phyloP scores from a whole-genome alignment of 257 asterid species.

The Parsonsia alboflavescens region DNA sequence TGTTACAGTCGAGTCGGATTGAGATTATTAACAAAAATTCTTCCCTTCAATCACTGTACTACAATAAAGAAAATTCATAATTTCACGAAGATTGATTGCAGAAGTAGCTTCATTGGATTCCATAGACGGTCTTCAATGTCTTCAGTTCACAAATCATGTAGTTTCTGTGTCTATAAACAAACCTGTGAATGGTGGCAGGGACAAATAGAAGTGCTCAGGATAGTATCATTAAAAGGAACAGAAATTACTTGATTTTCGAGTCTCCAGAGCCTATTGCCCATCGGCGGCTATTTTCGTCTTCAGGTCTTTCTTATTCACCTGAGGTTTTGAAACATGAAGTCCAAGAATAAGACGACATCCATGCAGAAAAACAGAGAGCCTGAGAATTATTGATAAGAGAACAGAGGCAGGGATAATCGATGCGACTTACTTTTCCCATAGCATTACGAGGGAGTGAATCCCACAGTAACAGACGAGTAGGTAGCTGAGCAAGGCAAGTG shows the following conservation, averaged over 20 bases:
- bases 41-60: not conserved
- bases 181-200: not conserved
- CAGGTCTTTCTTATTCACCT: conserved; percentile 89
- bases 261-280: not conserved
- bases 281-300: conserved; percentile 49
- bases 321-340: conserved; percentile 14
- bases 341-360: too few relatives aligned
- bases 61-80: not conserved
- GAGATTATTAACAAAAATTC: not conserved
- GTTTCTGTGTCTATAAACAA: not conserved
- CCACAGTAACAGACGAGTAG: conserved; percentile 72
- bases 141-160: not conserved
- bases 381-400: not conserved
- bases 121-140: not conserved
- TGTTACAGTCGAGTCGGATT: not conserved
- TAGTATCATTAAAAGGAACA: not conserved
- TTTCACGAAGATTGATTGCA: not conserved
- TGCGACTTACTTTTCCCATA: conserved; percentile 76
- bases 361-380: too few relatives aligned
- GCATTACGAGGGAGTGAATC: conserved; percentile 88
- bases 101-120: too few relatives aligned
- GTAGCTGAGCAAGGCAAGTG: conserved; percentile 41
- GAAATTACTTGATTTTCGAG: not conserved
- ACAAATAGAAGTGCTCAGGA: not conserved
- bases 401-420: not conserved